A percentile compares a stretch with the other conserved stretches of the same genome.
Conservation (phyloP, 495 filamentous ascomycete species). For the Aspergillus kassunensis region DNA sequence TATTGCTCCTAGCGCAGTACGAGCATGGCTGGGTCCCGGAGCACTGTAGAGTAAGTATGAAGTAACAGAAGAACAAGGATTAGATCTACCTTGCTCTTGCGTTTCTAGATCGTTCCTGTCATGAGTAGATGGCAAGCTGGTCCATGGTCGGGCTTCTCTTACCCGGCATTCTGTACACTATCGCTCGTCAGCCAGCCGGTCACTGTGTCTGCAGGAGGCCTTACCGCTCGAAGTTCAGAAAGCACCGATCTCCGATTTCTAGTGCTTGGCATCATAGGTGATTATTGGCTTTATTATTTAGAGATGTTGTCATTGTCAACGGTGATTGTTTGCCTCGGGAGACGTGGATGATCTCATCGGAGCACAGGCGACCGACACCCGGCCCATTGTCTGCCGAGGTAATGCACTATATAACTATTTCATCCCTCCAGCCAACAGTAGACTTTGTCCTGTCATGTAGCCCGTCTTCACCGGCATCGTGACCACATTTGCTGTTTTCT, state of each 20-base stretch:
- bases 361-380: background rate
- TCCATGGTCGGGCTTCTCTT: slow-evolving; percentile 2
- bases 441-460: slow-evolving; percentile 63
- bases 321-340: no score
- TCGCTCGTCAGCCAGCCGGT: background rate
- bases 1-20: slow-evolving; percentile 20
- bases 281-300: background rate
- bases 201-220: no score
- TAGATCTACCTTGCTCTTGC: slow-evolving; percentile 19
- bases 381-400: no score
- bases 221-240: no score
- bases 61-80: no score
- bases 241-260: slow-evolving; percentile 2
- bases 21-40: background rate
- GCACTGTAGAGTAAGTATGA: no score
- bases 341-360: background rate
- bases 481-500: slow-evolving; percentile 66
- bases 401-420: slow-evolving; percentile 21
- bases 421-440: slow-evolving; percentile 54
- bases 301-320: background rate
- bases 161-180: slow-evolving; percentile 23
- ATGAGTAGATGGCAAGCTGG: background rate
- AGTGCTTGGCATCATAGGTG: no score
- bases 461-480: slow-evolving; percentile 64
- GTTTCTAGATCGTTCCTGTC: slow-evolving; percentile 9